Conservation (phyloP, 306 rosid genomes). For the Leucaena leucocephala region DNA sequence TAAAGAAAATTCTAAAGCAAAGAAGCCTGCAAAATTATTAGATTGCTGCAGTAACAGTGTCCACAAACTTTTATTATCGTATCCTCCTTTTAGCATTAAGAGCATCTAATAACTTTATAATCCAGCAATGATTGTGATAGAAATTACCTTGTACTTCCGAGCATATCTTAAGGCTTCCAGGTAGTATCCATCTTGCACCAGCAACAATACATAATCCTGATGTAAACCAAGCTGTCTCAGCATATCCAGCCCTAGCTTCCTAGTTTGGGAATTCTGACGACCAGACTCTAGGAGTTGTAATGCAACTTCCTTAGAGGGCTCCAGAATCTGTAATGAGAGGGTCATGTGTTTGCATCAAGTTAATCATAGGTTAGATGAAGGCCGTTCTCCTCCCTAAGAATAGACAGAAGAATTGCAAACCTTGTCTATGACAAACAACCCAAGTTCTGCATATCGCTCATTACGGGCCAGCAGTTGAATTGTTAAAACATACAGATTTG, state of each 20-base stretch:
- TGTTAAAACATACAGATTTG: constrained; percentile 71
- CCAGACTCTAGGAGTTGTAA: constrained; percentile 33
- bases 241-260: constrained; percentile 96
- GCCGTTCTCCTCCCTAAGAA: background rate
- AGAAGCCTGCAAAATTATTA: constrained; percentile 12
- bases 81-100: constrained; percentile 1
- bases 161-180: constrained; percentile 89
- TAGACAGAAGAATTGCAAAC: too few relatives aligned
- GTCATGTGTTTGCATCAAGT: constrained; percentile 31
- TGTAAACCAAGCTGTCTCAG: constrained; percentile 87
- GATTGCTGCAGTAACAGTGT: constrained; percentile 27
- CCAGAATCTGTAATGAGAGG: constrained; percentile 64
- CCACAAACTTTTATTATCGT: constrained; percentile 14
- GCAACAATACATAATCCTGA: constrained; percentile 77
- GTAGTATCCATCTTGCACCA: constrained; percentile 91
- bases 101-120: constrained; percentile 3
- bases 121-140: constrained; percentile 29
- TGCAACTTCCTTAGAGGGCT: constrained; percentile 45
- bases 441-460: constrained; percentile 75
- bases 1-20: constrained; percentile 20
- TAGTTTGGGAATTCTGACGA: constrained; percentile 63
- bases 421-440: too few relatives aligned
- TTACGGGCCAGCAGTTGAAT: constrained; percentile 73
- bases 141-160: constrained; percentile 74
- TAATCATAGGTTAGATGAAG: constrained; percentile 32